Conservation (phyloP, 75 land plant species). For the Cryptomeria japonica region DNA sequence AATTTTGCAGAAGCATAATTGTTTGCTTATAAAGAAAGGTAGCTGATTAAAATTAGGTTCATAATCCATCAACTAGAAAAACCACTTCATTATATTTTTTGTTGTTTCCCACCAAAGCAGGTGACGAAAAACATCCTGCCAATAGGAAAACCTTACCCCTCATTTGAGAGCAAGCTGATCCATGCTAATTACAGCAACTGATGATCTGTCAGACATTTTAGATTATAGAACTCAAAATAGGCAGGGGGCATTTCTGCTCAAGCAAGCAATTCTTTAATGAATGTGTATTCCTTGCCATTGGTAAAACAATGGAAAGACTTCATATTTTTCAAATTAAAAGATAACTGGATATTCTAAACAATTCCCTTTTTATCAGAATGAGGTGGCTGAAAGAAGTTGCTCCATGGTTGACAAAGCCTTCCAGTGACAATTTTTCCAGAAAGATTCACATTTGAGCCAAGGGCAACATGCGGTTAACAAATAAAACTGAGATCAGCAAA, state of each 20-base stretch:
- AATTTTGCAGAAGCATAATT: background rate
- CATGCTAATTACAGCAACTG: conserved; percentile 2
- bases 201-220: background rate
- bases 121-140: background rate
- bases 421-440: background rate
- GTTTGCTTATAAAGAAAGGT: background rate
- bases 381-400: background rate
- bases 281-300: background rate
- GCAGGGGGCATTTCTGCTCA: background rate
- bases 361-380: background rate
- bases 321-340: conserved; percentile 11
- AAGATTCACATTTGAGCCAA: background rate
- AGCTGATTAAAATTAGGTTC: background rate
- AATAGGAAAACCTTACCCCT: background rate
- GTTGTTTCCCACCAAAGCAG: conserved; percentile 1
- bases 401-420: conserved; percentile 14
- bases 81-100: background rate
- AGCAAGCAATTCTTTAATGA: conserved; percentile 6
- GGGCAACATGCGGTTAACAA: background rate
- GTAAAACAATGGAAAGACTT: conserved; percentile 8
- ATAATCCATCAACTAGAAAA: background rate
- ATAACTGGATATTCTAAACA: conserved; percentile 1
- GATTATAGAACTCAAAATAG: background rate
- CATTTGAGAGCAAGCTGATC: background rate
- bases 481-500: conserved; percentile 1